Base-by-base conservation (phyloP, 768 basidiomycete genomes). In the Macrolepiota fuliginosa region DNA sequence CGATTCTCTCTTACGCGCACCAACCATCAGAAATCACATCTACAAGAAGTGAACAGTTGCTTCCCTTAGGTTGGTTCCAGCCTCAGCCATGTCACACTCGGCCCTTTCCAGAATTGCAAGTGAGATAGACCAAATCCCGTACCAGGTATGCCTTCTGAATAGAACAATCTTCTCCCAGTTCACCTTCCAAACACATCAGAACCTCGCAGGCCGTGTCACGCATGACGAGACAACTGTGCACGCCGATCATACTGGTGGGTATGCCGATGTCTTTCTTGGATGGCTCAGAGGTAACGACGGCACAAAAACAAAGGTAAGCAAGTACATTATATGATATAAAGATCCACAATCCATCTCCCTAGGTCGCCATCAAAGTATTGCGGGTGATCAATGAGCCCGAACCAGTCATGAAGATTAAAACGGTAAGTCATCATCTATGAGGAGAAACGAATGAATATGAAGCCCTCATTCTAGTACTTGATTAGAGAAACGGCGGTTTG, bases 401-500 rank as follows among this genome's bases (percentile, higher is more conserved):
- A n/a, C 12, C 9, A 10, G 40, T 19, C 5, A 42, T 3, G 22
- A 56, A 27, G 24, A 36, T 42, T 12, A 42, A 27, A 19, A 24
- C 2, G 24, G 54, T 29, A 24, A 49, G 47, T 25, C 12, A 6
- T 49, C 24, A 24, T 49, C 12, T 25, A 11, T 5, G 2, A 24
- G 10, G 47, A 27, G 12, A 22, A 49, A 6, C 10, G 13, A 12
- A 24, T 27, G 19, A 24, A 24, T 7, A 19, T 10, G 5, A 24
- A 9, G 24, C 25, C 47, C 11, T 10, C 10, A 13, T 24, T 24
- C 12, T 22, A 49, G 47, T 27, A 49, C 47, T 53, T 68, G 25
- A 56, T 61, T 24, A 46, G 59, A 22, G 67, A 68, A 63, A 62
- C 64, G 25, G 56, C 46, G 4, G 36, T 66, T 13, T 68, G 67